Evolutionary conservation across 257 asterid genomes (phyloP).

Genomic region (Solanum medicagineum): DNA sequence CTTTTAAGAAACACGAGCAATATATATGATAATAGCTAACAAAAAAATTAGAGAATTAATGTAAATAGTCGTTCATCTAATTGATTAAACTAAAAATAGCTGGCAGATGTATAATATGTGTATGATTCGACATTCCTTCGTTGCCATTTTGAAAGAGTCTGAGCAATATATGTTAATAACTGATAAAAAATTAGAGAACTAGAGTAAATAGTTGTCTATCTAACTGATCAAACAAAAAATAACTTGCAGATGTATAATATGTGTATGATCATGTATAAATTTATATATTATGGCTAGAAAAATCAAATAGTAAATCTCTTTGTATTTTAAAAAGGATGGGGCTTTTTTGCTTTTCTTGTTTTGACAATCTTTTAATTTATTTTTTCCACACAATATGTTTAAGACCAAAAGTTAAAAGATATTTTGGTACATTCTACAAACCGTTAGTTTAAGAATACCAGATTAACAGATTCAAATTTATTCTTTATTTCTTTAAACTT

Average conservation of each 20-base stretch:
- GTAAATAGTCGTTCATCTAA: neutral
- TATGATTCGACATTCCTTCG: neutral
- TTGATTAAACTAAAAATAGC: neutral
- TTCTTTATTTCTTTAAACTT: neutral
- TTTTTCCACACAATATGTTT: neutral
- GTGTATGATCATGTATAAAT: neutral
- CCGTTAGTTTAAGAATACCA: neutral
- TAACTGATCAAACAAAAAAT: neutral
- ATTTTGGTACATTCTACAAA: neutral
- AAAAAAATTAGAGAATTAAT: neutral
- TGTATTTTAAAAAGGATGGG: too few species aligned
- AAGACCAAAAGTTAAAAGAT: neutral
- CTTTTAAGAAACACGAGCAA: fast-evolving
- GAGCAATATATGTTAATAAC: neutral
- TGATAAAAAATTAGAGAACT: neutral
- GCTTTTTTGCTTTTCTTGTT: too few species aligned
- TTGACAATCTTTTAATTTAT: too few species aligned
- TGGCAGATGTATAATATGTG: neutral
- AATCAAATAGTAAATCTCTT: neutral
- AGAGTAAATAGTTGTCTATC: neutral
- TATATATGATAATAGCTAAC: too few species aligned
- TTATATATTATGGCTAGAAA: neutral
- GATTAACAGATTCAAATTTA: neutral
- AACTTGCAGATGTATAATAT: too few species aligned
- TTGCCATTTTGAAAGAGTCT: neutral